These are phyloP conservation scores for Diaporthe nobilis DNA, from an alignment of 2,329 filamentous ascomycete genomes.

Conservation along the genomic window DNA sequence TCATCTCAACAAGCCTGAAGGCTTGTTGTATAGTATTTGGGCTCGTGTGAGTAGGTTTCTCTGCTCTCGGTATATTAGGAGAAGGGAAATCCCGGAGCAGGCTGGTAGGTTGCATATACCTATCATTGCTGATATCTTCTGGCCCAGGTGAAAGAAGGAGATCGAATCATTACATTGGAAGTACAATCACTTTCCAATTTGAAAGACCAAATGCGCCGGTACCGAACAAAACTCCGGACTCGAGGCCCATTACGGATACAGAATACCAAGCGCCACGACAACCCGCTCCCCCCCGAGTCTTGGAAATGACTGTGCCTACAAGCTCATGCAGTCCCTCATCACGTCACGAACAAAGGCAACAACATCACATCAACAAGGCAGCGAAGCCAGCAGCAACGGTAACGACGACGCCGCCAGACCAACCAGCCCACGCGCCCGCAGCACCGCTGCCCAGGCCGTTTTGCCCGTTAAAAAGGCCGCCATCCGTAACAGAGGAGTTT, in stretches of 20 bases:
- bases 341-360: neutral
- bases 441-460: conserved; percentile 11
- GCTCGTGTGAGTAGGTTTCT: neutral
- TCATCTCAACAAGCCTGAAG: neutral
- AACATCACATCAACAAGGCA: neutral
- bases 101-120: neutral
- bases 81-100: neutral
- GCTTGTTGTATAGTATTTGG: neutral
- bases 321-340: neutral
- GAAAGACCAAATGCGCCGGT: neutral
- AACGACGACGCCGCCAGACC: neutral
- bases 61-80: neutral
- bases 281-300: too few relatives aligned
- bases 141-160: too few relatives aligned
- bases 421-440: neutral
- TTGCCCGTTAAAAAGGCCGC: neutral
- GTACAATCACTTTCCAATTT: neutral
- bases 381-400: neutral
- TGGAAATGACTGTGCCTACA: neutral
- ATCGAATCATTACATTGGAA: neutral
- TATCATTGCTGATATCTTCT: neutral
- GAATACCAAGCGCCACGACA: neutral
- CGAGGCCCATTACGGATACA: neutral
- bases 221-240: neutral
- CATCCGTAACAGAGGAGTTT: neutral